A percentile compares a stretch with the other conserved stretches of the same genome.
These are phyloP conservation scores for Hydnomerulius pinastri DNA, from an alignment of 768 basidiomycete species.

Conservation along the genomic window DNA sequence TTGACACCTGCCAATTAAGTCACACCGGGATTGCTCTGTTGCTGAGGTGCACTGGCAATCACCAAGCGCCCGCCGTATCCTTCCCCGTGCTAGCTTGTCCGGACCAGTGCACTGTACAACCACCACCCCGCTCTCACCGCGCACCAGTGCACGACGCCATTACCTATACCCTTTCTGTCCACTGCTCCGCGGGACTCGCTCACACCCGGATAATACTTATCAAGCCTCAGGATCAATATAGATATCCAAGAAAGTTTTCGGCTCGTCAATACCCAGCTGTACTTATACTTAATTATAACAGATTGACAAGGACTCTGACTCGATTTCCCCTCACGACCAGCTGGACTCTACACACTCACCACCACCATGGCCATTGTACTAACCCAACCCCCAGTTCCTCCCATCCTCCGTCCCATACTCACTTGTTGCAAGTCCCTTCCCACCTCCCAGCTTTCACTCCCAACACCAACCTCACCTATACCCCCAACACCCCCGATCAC, in stretches of 20 bases:
- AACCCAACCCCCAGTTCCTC: conserved; percentile 5
- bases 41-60: too few relatives aligned
- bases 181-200: conserved; percentile 2
- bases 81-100: conserved; percentile 4
- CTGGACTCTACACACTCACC: conserved; percentile 13
- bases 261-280: conserved; percentile 3
- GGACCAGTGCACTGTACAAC: conserved; percentile 1
- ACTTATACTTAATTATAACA: too few relatives aligned
- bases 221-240: too few relatives aligned
- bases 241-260: not conserved
- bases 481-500: conserved; percentile 7
- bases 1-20: too few relatives aligned
- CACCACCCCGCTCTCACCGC: conserved; percentile 13
- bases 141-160: conserved; percentile 12
- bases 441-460: not conserved
- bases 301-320: not conserved
- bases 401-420: conserved; percentile 7
- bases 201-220: conserved; percentile 3
- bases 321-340: not conserved
- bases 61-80: not conserved
- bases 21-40: too few relatives aligned
- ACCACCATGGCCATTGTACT: conserved; percentile 15
- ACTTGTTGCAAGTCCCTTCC: not conserved
- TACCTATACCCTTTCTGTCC: conserved; percentile 1
- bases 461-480: not conserved